Conservation (phyloP, 2,329 filamentous ascomycete genomes). For the Venturia carpophila region DNA sequence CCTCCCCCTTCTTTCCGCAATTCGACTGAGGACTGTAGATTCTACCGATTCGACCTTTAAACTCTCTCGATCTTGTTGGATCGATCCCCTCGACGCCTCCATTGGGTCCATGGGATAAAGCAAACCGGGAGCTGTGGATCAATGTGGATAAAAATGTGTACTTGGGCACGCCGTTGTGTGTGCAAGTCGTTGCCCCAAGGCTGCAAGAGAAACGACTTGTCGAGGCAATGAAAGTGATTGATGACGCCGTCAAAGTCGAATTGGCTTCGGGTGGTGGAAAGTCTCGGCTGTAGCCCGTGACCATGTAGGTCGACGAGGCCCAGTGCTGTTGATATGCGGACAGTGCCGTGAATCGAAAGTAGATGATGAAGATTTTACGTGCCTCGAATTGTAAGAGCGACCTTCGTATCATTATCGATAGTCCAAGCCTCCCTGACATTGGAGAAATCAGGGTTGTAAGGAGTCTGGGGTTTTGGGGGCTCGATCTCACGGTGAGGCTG, state of each 20-base stretch:
- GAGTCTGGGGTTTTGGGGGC: background rate
- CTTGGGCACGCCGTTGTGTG: slow-evolving; percentile 45
- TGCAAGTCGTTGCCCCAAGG: slow-evolving; percentile 51
- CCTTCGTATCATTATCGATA: background rate
- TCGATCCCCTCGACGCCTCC: slow-evolving; percentile 35
- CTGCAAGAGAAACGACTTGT: slow-evolving; percentile 47
- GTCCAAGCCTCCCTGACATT: background rate
- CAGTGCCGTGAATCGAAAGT: background rate
- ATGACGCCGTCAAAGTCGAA: slow-evolving; percentile 34
- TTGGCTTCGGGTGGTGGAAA: slow-evolving; percentile 1
- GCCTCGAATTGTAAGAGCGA: background rate
- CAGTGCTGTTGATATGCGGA: background rate
- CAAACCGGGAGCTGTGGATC: slow-evolving; percentile 51
- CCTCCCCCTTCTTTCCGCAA: too few species aligned
- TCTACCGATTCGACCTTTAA: slow-evolving; percentile 47
- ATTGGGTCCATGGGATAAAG: slow-evolving; percentile 52
- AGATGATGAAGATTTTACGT: background rate
- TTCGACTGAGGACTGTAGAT: slow-evolving; percentile 19
- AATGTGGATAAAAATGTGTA: slow-evolving; percentile 47
- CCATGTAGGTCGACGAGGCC: background rate
- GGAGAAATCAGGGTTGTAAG: background rate
- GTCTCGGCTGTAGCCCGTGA: background rate
- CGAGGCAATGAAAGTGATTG: slow-evolving; percentile 47
- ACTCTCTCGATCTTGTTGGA: slow-evolving; percentile 42
- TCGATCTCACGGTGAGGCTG: background rate